Conservation (phyloP, 176 grass and related monocot species). For the Rhynchospora tenuis region DNA sequence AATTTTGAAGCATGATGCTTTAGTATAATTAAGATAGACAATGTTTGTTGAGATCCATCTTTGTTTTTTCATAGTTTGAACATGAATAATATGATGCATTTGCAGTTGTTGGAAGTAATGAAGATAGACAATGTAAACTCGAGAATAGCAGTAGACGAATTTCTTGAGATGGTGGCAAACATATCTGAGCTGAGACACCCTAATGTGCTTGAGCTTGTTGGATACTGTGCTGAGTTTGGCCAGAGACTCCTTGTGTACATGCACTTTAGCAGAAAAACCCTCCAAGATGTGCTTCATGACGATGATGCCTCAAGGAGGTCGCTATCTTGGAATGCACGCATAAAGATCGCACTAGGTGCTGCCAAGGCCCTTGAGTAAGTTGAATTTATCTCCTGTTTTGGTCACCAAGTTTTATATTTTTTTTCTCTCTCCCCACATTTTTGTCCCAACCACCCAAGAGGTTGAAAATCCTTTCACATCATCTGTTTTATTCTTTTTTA, state of each 20-base stretch:
- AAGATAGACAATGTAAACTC: slow-evolving; percentile 73
- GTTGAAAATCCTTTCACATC: background rate
- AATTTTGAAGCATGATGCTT: background rate
- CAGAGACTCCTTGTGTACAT: slow-evolving; percentile 80
- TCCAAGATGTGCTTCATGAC: slow-evolving; percentile 79
- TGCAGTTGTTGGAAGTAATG: slow-evolving; percentile 86
- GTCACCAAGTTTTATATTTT: background rate
- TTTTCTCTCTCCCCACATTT: background rate
- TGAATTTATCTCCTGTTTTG: background rate
- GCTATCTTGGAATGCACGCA: slow-evolving; percentile 79
- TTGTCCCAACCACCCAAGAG: background rate
- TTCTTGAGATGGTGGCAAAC: slow-evolving; percentile 68
- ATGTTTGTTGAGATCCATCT: background rate
- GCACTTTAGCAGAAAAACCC: slow-evolving; percentile 72
- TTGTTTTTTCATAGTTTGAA: slow-evolving; percentile 5
- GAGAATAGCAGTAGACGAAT: slow-evolving; percentile 60
- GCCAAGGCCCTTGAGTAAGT: slow-evolving; percentile 93
- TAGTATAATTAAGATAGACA: too few relatives aligned
- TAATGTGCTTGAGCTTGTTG: slow-evolving; percentile 71
- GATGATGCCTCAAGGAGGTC: slow-evolving; percentile 46
- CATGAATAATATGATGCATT: background rate
- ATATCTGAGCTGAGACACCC: slow-evolving; percentile 80
- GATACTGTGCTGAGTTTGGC: slow-evolving; percentile 91
- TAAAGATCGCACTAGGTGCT: slow-evolving; percentile 65
- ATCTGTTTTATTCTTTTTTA: background rate